phyloP scores from a whole-genome alignment of 1,284 basidiomycete species.

The Leccinum fallax region DNA sequence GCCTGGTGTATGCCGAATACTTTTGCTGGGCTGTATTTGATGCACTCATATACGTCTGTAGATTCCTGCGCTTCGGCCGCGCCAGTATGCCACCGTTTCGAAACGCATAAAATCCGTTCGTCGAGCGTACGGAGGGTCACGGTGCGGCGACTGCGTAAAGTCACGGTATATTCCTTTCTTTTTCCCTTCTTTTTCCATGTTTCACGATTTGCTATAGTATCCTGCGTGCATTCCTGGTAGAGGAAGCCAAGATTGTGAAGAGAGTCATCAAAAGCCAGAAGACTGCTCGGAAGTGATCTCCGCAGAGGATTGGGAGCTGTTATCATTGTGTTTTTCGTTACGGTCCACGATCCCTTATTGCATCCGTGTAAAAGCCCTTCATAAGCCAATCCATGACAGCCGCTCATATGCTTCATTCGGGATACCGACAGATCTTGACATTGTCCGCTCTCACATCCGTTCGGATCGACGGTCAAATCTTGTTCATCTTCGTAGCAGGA shows the following conservation, averaged over 20 bases:
- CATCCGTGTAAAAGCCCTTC: constrained; percentile 26
- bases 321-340: constrained; percentile 10
- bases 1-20: constrained; percentile 73
- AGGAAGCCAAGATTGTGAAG: constrained; percentile 99
- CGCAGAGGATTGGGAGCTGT: constrained; percentile 1
- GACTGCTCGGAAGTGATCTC: constrained; percentile 29
- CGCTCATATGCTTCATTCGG: neutral
- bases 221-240: constrained; percentile 97
- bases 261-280: constrained; percentile 89
- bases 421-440: neutral
- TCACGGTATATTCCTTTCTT: constrained; percentile 65
- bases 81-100: constrained; percentile 90
- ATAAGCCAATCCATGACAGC: constrained; percentile 11
- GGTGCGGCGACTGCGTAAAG: constrained; percentile 92
- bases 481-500: neutral
- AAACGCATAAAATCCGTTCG: constrained; percentile 95
- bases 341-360: constrained; percentile 14
- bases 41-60: constrained; percentile 33
- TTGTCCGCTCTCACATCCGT: neutral
- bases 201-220: constrained; percentile 59
- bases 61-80: constrained; percentile 92
- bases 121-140: constrained; percentile 93
- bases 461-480: neutral
- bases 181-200: neutral
- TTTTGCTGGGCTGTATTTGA: neutral